Conservation (phyloP, 2,329 filamentous ascomycete genomes). For the Aspergillus carbonarius region DNA sequence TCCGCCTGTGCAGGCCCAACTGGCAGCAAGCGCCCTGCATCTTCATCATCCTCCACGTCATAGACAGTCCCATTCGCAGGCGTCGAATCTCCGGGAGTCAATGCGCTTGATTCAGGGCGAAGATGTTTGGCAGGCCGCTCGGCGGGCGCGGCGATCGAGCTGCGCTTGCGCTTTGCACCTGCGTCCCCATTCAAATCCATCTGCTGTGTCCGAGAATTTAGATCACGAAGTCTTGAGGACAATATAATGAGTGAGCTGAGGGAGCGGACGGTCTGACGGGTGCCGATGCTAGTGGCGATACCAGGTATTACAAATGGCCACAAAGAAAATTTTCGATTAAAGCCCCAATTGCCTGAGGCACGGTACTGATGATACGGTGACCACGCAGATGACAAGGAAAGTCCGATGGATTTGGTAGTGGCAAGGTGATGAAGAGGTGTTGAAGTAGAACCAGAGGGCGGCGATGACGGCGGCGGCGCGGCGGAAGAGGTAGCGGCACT, state of each 20-base stretch:
- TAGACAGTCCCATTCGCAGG: constrained; percentile 47
- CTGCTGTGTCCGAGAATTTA: constrained; percentile 12
- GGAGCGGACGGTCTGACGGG: not conserved
- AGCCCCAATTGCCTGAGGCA: not conserved
- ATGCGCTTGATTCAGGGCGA: constrained; percentile 46
- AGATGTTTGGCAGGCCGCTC: constrained; percentile 58
- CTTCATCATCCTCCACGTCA: constrained; percentile 46
- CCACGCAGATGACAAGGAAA: not conserved
- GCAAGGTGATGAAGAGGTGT: not conserved
- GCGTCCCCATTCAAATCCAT: constrained; percentile 54
- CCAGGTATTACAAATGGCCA: not conserved
- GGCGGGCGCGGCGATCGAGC: constrained; percentile 48
- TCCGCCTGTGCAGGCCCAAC: constrained; percentile 56
- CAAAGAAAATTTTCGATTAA: not conserved
- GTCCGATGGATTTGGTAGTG: not conserved
- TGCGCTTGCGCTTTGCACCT: constrained; percentile 57
- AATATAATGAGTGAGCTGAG: constrained; percentile 8
- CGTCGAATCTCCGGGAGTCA: constrained; percentile 43
- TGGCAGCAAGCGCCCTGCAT: constrained; percentile 46
- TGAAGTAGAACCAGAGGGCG: not conserved
- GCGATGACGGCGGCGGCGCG: constrained; percentile 12
- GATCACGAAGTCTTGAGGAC: constrained; percentile 6
- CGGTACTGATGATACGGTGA: not conserved
- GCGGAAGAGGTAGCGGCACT: constrained; percentile 11
- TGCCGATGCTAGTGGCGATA: not conserved